These are phyloP conservation scores for Trichophyton verrucosum DNA, from an alignment of 2,329 filamentous ascomycete genomes.

Conservation along the genomic window DNA sequence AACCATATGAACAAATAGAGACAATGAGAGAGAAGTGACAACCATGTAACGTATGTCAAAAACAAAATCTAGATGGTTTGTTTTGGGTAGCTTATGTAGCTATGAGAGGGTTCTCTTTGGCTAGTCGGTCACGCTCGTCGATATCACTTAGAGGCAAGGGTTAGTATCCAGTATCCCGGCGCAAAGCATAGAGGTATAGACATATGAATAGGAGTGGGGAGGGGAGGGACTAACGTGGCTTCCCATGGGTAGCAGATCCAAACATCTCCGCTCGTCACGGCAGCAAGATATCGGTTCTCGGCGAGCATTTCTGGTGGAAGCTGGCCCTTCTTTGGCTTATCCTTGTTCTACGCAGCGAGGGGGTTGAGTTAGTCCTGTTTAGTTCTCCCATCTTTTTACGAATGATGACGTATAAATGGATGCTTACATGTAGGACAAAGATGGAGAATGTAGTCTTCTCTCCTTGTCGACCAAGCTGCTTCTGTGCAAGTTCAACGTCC, in stretches of 20 bases:
- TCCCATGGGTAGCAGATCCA: constrained; percentile 99
- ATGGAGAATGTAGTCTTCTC: constrained; percentile 81
- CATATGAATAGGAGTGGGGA: not conserved
- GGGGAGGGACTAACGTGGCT: constrained; percentile 47
- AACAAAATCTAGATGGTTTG: too few relatives aligned
- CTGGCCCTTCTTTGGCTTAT: constrained; percentile 85
- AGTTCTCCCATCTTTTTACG: not conserved
- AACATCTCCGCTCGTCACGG: constrained; percentile 77
- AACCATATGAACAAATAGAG: not conserved
- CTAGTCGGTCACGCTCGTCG: constrained; percentile 72
- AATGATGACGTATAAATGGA: not conserved
- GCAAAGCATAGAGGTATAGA: not conserved
- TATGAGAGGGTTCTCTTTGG: constrained; percentile 23
- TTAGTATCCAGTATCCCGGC: not conserved
- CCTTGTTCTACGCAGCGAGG: constrained; percentile 60
- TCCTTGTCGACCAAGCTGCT: constrained; percentile 54
- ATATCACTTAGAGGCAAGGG: constrained; percentile 49
- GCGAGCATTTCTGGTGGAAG: constrained; percentile 67
- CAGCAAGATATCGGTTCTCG: constrained; percentile 65
- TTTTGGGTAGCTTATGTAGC: not conserved
- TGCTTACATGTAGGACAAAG: constrained; percentile 80
- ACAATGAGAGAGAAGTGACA: not conserved
- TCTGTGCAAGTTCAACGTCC: constrained; percentile 72
- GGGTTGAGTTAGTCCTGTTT: not conserved
- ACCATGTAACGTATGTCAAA: not conserved